A percentile compares a stretch with the other conserved stretches of the same genome.
Conservation (phyloP, 371 early-diverging fungal genomes). For the Mortierella sp. region DNA sequence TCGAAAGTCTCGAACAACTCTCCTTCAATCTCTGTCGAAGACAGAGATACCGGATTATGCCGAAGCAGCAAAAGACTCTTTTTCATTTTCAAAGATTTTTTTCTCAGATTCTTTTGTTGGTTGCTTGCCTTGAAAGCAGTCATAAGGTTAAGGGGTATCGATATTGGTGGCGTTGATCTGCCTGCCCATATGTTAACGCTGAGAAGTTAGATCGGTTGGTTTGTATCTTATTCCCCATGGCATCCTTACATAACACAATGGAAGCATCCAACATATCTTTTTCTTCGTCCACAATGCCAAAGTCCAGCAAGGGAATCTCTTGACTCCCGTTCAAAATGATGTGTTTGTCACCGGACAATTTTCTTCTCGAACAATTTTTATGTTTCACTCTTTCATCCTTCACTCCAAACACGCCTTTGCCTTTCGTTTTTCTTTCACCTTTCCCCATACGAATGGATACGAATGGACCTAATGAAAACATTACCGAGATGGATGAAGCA, state of each 20-base stretch:
- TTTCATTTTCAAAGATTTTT: neutral
- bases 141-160: neutral
- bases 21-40: conserved; percentile 2
- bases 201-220: neutral
- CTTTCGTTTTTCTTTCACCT: neutral
- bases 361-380: neutral
- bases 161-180: neutral
- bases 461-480: neutral
- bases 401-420: neutral
- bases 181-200: no score
- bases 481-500: neutral
- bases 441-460: neutral
- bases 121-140: neutral
- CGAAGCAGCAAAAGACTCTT: conserved; percentile 23
- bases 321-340: no score
- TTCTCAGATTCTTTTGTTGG: neutral
- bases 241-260: neutral
- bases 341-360: neutral
- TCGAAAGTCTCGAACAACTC: neutral
- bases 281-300: neutral
- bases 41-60: conserved; percentile 19
- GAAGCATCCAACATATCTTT: neutral
- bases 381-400: neutral
- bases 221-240: neutral
- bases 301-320: neutral